phyloP scores from a whole-genome alignment of 2,329 filamentous ascomycete genomes.

The Hypoxylon sp. region DNA sequence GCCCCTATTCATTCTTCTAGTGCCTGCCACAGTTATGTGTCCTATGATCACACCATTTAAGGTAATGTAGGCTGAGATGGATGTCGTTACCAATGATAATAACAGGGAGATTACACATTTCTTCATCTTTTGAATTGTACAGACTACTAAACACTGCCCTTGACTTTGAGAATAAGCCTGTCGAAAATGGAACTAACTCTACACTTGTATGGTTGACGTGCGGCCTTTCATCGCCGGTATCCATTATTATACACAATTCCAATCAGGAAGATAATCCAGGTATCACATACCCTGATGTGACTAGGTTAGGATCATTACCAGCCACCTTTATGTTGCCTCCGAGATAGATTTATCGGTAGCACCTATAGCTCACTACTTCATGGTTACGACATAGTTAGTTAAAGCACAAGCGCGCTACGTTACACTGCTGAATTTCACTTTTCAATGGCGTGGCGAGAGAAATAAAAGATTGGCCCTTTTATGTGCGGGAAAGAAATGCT shows the following conservation, averaged over 20 bases:
- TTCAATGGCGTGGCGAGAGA: neutral
- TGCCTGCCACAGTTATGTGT: constrained; percentile 4
- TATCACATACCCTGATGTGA: neutral
- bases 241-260: constrained; percentile 10
- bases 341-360: neutral
- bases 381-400: neutral
- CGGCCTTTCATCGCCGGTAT: constrained; percentile 2
- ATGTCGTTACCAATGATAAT: neutral
- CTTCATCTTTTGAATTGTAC: neutral
- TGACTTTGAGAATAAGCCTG: neutral
- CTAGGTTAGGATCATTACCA: constrained; percentile 1
- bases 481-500: too few relatives aligned
- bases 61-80: neutral
- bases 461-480: too few relatives aligned
- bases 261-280: neutral
- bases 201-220: constrained; percentile 1
- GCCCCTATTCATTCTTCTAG: neutral
- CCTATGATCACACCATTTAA: constrained; percentile 5
- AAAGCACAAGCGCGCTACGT: neutral
- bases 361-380: neutral
- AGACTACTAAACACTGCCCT: constrained; percentile 8
- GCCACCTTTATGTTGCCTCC: too few relatives aligned
- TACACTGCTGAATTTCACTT: neutral
- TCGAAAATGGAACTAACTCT: neutral
- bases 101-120: neutral